Evolutionary conservation across 768 basidiomycete genomes (phyloP).

Genomic region (Scleroderma citrinum): DNA sequence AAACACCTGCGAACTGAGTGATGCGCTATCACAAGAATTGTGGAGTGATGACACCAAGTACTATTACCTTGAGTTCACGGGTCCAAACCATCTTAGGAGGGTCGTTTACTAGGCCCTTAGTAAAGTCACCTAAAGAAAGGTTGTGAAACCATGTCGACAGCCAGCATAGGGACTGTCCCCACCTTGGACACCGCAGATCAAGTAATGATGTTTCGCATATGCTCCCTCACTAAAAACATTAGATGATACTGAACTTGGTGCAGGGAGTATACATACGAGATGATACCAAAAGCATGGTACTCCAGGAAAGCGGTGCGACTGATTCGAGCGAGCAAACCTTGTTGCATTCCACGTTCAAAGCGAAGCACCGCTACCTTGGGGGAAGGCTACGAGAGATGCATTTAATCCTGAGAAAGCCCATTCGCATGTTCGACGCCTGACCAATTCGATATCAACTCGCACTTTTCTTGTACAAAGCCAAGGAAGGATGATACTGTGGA

Average conservation of each 20-base stretch:
- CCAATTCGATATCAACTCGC: slow-evolving; percentile 67
- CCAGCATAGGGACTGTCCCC: neutral
- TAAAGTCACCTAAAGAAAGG: slow-evolving; percentile 57
- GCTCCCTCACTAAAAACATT: slow-evolving; percentile 50
- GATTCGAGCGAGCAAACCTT: slow-evolving; percentile 69
- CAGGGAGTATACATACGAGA: slow-evolving; percentile 46
- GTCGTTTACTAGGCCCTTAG: slow-evolving; percentile 59
- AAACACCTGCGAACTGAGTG: slow-evolving; percentile 66
- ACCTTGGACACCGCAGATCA: slow-evolving; percentile 77
- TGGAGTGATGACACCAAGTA: neutral
- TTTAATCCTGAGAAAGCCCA: neutral
- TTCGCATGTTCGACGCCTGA: slow-evolving; percentile 28
- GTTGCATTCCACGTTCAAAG: slow-evolving; percentile 80
- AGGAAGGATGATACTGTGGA: slow-evolving; percentile 56
- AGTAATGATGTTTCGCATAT: slow-evolving; percentile 71
- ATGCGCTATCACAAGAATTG: slow-evolving; percentile 5
- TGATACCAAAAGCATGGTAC: slow-evolving; percentile 77
- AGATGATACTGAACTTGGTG: slow-evolving; percentile 2
- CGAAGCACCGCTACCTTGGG: slow-evolving; percentile 74
- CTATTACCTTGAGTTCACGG: slow-evolving; percentile 63
- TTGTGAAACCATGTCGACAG: neutral
- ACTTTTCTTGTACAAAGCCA: slow-evolving; percentile 76
- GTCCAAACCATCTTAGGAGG: slow-evolving; percentile 74
- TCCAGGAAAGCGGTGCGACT: slow-evolving; percentile 71
- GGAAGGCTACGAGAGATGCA: slow-evolving; percentile 49